Evolutionary conservation across 176 grass and related monocot genomes (phyloP), one percentile per base, ranked within the genome.

Genomic region (Oryza officinalis): DNA sequence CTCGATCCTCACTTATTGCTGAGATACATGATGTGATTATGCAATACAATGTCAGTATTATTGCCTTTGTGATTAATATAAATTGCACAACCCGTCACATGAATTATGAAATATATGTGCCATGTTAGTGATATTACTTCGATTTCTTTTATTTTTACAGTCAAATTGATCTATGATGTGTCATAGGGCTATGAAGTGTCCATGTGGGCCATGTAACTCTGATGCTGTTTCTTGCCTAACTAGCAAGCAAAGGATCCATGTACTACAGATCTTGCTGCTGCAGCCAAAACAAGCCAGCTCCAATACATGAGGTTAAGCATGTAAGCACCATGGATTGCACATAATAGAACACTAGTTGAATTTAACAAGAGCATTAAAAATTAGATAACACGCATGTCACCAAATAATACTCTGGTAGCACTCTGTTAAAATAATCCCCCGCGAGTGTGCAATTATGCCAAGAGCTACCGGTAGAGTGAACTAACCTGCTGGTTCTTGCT

Each of bases 401-500:
- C n/a, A n/a, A n/a, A n/a, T n/a, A n/a, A n/a, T n/a, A n/a, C n/a
- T n/a, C n/a, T n/a, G n/a, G n/a, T n/a, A n/a, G n/a, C n/a, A n/a
- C n/a, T 57, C 3, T 1, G 20, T 22, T n/a, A n/a, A 61, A 23
- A 61, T 23, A 61, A 25, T n/a, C 57, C 8, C 22, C 25, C 11
- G 57, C n/a, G 32, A 76, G 65, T 20, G 7, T 74, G 69, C 18
- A 79, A 73, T 75, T 33, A 83, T 83, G 65, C 60, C 15, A 82
- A 57, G 46, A 86, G 82, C 27, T 33, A 67, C 11, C 1, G 61
- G 6, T 68, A 18, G 35, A 69, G 20, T 28, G 38, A 60, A 81
- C 79, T 76, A 43, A 41, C 65, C 7, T 77, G 72, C 43, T 64
- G 80, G 69, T 82, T 83, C 74, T 78, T 78, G 86, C 27, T 41